Evolutionary conservation across 1,284 basidiomycete species (phyloP).

Genomic region (Trichosporon faecale): DNA sequence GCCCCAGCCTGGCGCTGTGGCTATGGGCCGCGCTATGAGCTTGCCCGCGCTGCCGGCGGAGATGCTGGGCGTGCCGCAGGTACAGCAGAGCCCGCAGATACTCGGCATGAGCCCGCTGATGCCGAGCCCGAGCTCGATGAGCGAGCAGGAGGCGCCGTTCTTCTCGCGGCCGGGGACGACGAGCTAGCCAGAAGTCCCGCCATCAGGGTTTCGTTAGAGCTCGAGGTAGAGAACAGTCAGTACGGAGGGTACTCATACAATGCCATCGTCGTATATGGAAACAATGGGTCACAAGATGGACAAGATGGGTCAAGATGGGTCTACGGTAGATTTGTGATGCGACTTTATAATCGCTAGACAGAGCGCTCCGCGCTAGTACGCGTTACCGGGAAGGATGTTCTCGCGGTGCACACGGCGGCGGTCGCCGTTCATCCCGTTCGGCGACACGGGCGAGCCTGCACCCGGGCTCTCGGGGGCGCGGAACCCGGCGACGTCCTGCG

Average conservation of each 20-base stretch:
- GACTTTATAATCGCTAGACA: background rate
- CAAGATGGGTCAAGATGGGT: too few species aligned
- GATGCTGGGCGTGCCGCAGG: background rate
- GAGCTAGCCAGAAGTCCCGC: too few species aligned
- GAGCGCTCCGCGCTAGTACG: background rate
- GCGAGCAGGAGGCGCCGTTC: background rate
- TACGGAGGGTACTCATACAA: background rate
- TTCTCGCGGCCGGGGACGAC: background rate
- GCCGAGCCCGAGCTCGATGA: background rate
- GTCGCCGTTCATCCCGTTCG: background rate
- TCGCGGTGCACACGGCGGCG: background rate
- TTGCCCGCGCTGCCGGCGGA: background rate
- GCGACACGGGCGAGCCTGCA: background rate
- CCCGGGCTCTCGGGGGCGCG: background rate
- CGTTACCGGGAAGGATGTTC: background rate
- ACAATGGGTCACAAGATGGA: too few species aligned
- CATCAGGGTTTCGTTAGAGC: too few species aligned
- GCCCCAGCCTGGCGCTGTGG: background rate
- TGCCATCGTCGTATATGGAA: background rate
- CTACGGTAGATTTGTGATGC: background rate
- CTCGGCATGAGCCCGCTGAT: background rate
- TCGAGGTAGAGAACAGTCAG: too few species aligned
- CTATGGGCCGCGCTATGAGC: background rate
- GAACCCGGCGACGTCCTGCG: constrained; percentile 1
- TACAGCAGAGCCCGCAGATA: background rate